Evolutionary conservation across 2,329 filamentous ascomycete species (phyloP).

Genomic region (Phoma sp.): DNA sequence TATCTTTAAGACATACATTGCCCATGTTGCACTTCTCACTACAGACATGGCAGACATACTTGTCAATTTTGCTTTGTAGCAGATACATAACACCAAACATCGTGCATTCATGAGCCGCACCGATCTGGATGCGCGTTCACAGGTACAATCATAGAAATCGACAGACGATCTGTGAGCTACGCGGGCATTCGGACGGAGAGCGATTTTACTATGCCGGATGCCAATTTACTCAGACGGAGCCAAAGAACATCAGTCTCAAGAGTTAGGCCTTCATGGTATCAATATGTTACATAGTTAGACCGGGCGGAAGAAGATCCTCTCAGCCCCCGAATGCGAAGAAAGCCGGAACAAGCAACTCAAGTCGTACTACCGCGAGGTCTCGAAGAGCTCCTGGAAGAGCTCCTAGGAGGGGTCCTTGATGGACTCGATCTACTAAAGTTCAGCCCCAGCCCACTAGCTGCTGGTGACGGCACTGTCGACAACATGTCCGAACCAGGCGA

Average conservation of each 20-base stretch:
- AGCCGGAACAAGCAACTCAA: not conserved
- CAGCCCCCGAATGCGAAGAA: not conserved
- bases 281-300: constrained; percentile 53
- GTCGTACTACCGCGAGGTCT: constrained; percentile 1
- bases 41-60: not conserved
- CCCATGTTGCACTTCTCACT: constrained; percentile 1
- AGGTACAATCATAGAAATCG: no score
- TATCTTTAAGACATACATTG: not conserved
- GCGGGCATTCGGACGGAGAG: constrained; percentile 41
- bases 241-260: constrained; percentile 49
- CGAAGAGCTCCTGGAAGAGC: constrained; percentile 7
- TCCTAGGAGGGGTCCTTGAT: constrained; percentile 13
- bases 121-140: no score
- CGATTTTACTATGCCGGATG: constrained; percentile 50
- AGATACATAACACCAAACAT: not conserved
- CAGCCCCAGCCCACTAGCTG: constrained; percentile 8
- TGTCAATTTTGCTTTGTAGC: not conserved
- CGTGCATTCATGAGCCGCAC: no score
- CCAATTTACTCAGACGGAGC: constrained; percentile 52
- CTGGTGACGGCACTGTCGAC: constrained; percentile 13
- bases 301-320: constrained; percentile 22
- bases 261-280: constrained; percentile 54
- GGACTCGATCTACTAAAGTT: constrained; percentile 10
- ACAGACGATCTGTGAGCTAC: no score
- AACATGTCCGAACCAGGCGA: not conserved